Percentiles rank a stretch among this genome's conserved stretches.
phyloP scores from a whole-genome alignment of 768 basidiomycete species.

The Jaapia argillacea region DNA sequence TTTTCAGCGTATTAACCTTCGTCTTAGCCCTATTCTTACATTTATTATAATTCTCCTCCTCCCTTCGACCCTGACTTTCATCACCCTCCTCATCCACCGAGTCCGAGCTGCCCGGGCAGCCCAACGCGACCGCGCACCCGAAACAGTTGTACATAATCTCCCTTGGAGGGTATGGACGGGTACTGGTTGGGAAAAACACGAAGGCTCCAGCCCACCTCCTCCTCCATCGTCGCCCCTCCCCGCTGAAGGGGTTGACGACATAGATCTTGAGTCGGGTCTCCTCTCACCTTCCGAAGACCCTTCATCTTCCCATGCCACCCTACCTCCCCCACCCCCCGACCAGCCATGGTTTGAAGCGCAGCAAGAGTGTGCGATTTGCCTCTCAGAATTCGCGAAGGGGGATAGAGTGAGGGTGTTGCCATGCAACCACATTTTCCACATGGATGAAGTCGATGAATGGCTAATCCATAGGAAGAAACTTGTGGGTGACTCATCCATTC shows the following conservation, averaged over 20 bases:
- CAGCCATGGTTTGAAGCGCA: conserved; percentile 73
- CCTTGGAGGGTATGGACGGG: conserved; percentile 83
- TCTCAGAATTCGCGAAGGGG: conserved; percentile 77
- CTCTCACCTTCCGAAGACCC: conserved; percentile 1
- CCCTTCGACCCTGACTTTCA: conserved; percentile 80
- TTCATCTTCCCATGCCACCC: neutral
- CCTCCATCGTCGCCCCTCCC: conserved; percentile 4
- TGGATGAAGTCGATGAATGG: conserved; percentile 89
- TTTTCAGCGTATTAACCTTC: conserved; percentile 4
- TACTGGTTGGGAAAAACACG: conserved; percentile 71
- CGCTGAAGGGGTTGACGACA: conserved; percentile 9
- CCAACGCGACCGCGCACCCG: conserved; percentile 75
- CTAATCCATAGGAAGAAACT: conserved; percentile 87
- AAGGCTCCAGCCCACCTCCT: conserved; percentile 19
- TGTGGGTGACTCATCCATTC: conserved; percentile 34
- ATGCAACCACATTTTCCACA: conserved; percentile 93
- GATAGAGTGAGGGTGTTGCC: conserved; percentile 89
- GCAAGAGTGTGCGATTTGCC: conserved; percentile 87
- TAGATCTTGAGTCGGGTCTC: conserved; percentile 9
- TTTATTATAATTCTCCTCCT: conserved; percentile 84
- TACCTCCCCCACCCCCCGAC: conserved; percentile 8
- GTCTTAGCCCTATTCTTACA: conserved; percentile 66
- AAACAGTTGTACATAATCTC: conserved; percentile 65
- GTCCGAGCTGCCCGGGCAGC: conserved; percentile 76
- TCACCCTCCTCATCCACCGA: conserved; percentile 85